A percentile compares a stretch with the other conserved stretches of the same genome.
Evolutionary conservation across 805 yeast species (phyloP).

Genomic region (Millerozyma miso): DNA sequence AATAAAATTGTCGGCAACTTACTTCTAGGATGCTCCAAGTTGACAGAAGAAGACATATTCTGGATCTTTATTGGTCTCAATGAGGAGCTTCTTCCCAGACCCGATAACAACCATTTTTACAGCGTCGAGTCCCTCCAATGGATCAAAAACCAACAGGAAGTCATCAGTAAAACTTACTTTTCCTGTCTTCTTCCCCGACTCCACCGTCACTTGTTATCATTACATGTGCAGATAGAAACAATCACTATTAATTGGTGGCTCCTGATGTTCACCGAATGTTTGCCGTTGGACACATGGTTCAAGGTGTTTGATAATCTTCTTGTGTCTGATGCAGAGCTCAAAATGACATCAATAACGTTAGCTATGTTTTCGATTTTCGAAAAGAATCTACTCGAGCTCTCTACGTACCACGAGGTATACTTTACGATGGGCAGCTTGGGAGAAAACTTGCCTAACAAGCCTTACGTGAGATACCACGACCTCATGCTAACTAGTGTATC

Average conservation of each 20-base stretch:
- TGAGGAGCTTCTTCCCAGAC: constrained; percentile 46
- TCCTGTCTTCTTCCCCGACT: constrained; percentile 37
- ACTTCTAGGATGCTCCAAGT: constrained; percentile 25
- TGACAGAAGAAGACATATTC: constrained; percentile 44
- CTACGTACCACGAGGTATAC: constrained; percentile 29
- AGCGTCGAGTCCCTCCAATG: constrained; percentile 13
- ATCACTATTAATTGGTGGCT: constrained; percentile 57
- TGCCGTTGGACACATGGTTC: constrained; percentile 50
- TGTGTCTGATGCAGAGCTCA: constrained; percentile 30
- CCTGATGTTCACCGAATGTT: constrained; percentile 47
- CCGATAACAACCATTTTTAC: constrained; percentile 19
- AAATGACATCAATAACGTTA: constrained; percentile 29
- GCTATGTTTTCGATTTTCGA: constrained; percentile 37
- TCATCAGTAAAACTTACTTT: constrained; percentile 29
- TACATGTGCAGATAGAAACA: constrained; percentile 44
- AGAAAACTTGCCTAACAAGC: constrained; percentile 12
- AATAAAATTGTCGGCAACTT: constrained; percentile 54
- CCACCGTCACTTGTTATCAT: constrained; percentile 25
- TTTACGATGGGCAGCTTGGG: constrained; percentile 29
- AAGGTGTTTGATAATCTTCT: constrained; percentile 48
- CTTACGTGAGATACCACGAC: constrained; percentile 17
- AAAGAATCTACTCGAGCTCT: constrained; percentile 18
- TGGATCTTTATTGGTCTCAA: constrained; percentile 49
- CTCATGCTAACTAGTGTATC: constrained; percentile 11
- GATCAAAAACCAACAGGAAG: constrained; percentile 38